Conservation (phyloP, 768 basidiomycete species). For the Rickenella mellea region DNA sequence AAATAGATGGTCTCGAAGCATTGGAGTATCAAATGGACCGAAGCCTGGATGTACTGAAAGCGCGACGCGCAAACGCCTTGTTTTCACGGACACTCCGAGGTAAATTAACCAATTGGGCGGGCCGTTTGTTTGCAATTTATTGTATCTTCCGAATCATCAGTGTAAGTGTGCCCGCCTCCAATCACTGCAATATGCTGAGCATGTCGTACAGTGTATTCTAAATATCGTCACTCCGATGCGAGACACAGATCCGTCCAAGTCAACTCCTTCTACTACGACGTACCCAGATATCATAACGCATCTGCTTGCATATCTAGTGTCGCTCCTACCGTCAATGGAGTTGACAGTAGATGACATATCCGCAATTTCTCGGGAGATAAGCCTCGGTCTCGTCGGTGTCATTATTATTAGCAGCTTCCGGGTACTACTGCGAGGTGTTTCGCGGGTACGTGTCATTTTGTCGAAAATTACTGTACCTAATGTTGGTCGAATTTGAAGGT, state of each 20-base stretch:
- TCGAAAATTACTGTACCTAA: background rate
- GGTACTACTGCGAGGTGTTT: constrained; percentile 58
- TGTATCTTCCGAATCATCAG: constrained; percentile 54
- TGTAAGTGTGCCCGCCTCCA: constrained; percentile 28
- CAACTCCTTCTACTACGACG: constrained; percentile 27
- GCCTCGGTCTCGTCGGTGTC: constrained; percentile 62
- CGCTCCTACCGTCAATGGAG: constrained; percentile 26
- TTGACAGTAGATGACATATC: constrained; percentile 23
- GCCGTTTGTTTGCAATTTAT: constrained; percentile 54
- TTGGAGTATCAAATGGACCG: constrained; percentile 60
- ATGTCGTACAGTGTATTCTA: constrained; percentile 31
- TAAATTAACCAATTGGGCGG: constrained; percentile 33
- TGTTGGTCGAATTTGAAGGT: constrained; percentile 24
- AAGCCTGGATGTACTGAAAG: constrained; percentile 42
- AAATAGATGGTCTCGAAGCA: constrained; percentile 54
- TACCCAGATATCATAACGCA: constrained; percentile 35
- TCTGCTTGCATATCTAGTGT: constrained; percentile 28
- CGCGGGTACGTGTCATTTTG: constrained; percentile 31
- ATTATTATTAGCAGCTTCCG: constrained; percentile 71
- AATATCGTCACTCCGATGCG: constrained; percentile 37
- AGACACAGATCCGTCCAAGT: constrained; percentile 11
- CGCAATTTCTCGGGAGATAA: constrained; percentile 43
- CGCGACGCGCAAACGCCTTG: constrained; percentile 36
- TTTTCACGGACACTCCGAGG: constrained; percentile 50
- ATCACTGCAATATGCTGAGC: background rate